phyloP scores from a whole-genome alignment of 2,329 filamentous ascomycete genomes.

The Colletotrichum phormii region DNA sequence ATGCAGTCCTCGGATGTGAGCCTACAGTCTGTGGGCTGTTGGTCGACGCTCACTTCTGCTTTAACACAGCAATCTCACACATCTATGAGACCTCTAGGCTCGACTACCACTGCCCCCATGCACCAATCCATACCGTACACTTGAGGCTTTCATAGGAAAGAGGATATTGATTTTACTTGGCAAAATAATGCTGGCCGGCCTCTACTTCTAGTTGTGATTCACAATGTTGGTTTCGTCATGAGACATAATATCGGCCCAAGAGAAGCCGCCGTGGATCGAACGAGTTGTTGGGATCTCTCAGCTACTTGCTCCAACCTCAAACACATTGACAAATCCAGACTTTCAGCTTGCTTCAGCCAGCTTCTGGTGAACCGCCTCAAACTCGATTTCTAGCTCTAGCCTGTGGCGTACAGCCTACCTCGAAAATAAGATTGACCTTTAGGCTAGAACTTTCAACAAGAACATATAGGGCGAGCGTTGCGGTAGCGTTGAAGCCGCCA shows the following conservation, averaged over 20 bases:
- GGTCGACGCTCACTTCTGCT: neutral
- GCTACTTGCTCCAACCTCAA: neutral
- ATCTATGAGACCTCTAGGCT: neutral
- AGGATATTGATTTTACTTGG: neutral
- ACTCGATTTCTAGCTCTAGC: neutral
- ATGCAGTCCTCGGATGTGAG: conserved; percentile 6
- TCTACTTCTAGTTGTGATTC: neutral
- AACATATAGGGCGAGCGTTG: neutral
- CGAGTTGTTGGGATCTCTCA: neutral
- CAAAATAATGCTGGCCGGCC: too few species aligned
- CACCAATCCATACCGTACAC: too few species aligned
- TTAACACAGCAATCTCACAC: neutral
- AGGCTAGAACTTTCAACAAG: neutral
- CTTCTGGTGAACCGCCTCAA: neutral
- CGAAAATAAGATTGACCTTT: neutral
- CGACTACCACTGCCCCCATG: neutral
- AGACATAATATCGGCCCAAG: neutral
- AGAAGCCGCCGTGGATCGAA: neutral
- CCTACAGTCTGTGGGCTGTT: neutral
- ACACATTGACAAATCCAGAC: neutral
- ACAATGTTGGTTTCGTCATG: neutral
- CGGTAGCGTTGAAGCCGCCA: neutral
- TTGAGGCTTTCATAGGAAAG: neutral
- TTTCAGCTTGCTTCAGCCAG: neutral
- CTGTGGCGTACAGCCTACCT: neutral